Evolutionary conservation across 2,329 filamentous ascomycete species (phyloP).

Genomic region (Rhinocladiella mackenziei): DNA sequence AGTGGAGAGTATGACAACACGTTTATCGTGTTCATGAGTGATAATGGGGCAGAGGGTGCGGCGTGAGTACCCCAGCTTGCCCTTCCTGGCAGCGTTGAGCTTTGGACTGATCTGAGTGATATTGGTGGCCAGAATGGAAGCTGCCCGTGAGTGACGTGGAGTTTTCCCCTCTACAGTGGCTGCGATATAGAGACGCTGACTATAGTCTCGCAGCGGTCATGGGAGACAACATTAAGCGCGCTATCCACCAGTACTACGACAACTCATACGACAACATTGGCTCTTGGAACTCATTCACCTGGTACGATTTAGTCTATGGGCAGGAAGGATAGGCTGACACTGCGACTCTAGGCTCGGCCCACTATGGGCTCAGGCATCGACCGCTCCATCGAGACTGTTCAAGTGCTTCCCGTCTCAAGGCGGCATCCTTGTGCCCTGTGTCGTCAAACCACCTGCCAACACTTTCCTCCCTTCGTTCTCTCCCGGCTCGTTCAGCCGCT

Average conservation of each 20-base stretch:
- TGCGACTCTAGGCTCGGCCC: no score
- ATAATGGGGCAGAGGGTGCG: constrained; percentile 49
- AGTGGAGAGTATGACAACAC: constrained; percentile 49
- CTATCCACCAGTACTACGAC: constrained; percentile 46
- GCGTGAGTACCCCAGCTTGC: constrained; percentile 44
- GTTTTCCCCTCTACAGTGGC: no score
- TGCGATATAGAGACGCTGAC: no score
- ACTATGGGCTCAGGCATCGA: constrained; percentile 47
- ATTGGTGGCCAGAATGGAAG: no score
- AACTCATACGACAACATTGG: constrained; percentile 48
- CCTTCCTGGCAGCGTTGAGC: no score
- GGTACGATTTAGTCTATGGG: no score
- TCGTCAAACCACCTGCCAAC: no score
- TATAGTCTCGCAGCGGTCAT: no score
- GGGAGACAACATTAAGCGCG: constrained; percentile 38
- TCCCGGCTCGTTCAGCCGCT: constrained; percentile 28
- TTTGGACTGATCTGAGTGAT: no score
- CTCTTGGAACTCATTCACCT: constrained; percentile 44
- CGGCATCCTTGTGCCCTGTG: constrained; percentile 34
- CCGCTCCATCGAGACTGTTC: constrained; percentile 39
- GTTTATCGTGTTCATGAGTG: constrained; percentile 47
- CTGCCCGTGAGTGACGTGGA: no score
- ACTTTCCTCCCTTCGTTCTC: no score
- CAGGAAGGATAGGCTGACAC: no score
- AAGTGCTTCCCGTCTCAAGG: constrained; percentile 36